Conservation (phyloP, 345 rosid genomes). For the Eucalyptus erythrocorys region DNA sequence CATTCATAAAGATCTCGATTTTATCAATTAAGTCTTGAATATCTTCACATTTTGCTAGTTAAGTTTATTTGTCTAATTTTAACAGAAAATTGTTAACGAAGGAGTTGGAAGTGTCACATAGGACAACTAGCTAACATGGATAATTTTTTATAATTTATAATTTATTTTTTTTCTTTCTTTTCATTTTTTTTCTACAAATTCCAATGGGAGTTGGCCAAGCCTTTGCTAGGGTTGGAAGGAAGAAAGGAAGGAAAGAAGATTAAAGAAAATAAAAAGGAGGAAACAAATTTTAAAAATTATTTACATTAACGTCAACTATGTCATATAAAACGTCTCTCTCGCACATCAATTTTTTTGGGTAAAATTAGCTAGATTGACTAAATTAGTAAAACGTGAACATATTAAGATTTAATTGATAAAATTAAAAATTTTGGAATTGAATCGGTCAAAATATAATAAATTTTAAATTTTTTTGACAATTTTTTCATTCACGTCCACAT, state of each 20-base stretch:
- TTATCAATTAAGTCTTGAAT: accelerated
- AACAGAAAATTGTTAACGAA: accelerated
- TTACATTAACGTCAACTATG: accelerated
- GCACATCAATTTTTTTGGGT: accelerated
- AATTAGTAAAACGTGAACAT: accelerated
- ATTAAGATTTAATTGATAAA: no score
- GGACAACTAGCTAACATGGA: accelerated
- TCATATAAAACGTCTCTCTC: accelerated
- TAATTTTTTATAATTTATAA: no score
- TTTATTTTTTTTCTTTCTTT: no score
- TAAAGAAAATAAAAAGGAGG: no score
- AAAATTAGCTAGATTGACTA: no score
- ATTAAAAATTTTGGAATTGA: no score
- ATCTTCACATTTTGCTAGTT: accelerated
- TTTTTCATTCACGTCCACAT: no score
- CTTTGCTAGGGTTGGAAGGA: no score
- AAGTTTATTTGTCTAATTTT: accelerated
- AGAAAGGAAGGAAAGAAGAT: no score
- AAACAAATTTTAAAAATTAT: no score
- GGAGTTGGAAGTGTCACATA: accelerated
- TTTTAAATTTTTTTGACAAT: no score
- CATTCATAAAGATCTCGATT: accelerated
- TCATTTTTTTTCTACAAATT: accelerated
- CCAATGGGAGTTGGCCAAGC: accelerated
- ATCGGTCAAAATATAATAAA: no score